Conservation (phyloP, 495 filamentous ascomycete genomes). For the Bacidia gigantensis region DNA sequence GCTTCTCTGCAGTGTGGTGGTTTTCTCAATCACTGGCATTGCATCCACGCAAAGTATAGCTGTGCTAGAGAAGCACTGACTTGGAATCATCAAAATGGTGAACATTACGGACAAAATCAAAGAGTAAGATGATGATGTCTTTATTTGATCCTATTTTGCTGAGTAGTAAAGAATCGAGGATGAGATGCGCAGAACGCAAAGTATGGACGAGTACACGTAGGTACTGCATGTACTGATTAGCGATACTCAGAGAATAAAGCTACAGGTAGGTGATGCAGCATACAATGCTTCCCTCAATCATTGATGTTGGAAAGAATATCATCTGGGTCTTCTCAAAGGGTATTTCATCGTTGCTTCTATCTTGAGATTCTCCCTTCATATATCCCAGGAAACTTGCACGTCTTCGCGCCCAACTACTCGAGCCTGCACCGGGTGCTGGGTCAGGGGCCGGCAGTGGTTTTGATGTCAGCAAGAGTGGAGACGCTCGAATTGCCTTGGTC, state of each 20-base stretch:
- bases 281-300: neutral
- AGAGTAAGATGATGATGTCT: slow-evolving; percentile 44
- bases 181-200: slow-evolving; percentile 98
- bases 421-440: slow-evolving; percentile 71
- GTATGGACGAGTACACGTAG: slow-evolving; percentile 32
- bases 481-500: slow-evolving; percentile 93
- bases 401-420: slow-evolving; percentile 85
- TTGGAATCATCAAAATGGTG: slow-evolving; percentile 62
- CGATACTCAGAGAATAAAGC: slow-evolving; percentile 82
- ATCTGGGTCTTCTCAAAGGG: slow-evolving; percentile 96
- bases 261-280: slow-evolving; percentile 47
- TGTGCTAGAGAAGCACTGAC: too few relatives aligned
- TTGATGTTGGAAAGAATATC: slow-evolving; percentile 56
- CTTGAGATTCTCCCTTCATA: neutral
- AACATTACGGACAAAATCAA: slow-evolving; percentile 99
- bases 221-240: neutral
- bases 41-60: too few relatives aligned
- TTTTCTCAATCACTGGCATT: too few relatives aligned
- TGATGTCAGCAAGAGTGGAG: slow-evolving; percentile 93
- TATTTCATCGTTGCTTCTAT: slow-evolving; percentile 24
- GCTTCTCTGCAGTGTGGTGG: too few relatives aligned
- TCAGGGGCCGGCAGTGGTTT: slow-evolving; percentile 66
- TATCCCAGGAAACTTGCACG: slow-evolving; percentile 76
- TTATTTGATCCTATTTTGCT: neutral
- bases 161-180: slow-evolving; percentile 72